A percentile compares a stretch with the other conserved stretches of the same genome.
Evolutionary conservation across 2,329 filamentous ascomycete genomes (phyloP).

Genomic region (Diaporthe aspalathi): DNA sequence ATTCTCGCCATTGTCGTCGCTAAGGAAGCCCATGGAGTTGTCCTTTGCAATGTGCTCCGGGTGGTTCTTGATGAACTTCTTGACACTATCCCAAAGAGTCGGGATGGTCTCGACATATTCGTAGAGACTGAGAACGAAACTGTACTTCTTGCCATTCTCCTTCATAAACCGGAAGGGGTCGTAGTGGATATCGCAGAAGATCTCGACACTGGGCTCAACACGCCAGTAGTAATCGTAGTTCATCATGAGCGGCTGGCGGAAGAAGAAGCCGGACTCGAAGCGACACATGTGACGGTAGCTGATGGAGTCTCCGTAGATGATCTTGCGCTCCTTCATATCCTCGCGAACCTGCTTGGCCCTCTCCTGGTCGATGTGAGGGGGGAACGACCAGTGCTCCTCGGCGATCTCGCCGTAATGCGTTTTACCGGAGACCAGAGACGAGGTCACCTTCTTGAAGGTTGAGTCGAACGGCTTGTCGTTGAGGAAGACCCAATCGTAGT

Average conservation of each 20-base stretch:
- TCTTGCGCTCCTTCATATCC: slow-evolving; percentile 93
- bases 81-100: slow-evolving; percentile 93
- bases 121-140: slow-evolving; percentile 93
- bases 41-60: slow-evolving; percentile 87
- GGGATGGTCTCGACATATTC: slow-evolving; percentile 97
- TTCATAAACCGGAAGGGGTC: slow-evolving; percentile 98
- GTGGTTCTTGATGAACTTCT: slow-evolving; percentile 91
- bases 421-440: slow-evolving; percentile 89
- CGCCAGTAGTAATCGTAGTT: slow-evolving; percentile 99
- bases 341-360: slow-evolving; percentile 90
- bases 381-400: slow-evolving; percentile 96
- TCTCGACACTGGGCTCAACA: slow-evolving; percentile 95
- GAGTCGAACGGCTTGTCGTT: slow-evolving; percentile 96
- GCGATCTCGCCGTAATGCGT: slow-evolving; percentile 92
- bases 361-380: slow-evolving; percentile 93
- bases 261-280: slow-evolving; percentile 99
- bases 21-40: slow-evolving; percentile 92
- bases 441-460: slow-evolving; percentile 92
- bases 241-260: slow-evolving; percentile 90
- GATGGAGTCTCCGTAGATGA: slow-evolving; percentile 97
- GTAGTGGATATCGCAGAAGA: slow-evolving; percentile 95
- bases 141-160: slow-evolving; percentile 98
- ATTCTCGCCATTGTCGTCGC: slow-evolving; percentile 87
- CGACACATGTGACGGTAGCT: slow-evolving; percentile 99
- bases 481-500: slow-evolving; percentile 99